These are phyloP conservation scores for Lindgomyces ingoldianus DNA, from an alignment of 495 filamentous ascomycete species.

Conservation along the genomic window DNA sequence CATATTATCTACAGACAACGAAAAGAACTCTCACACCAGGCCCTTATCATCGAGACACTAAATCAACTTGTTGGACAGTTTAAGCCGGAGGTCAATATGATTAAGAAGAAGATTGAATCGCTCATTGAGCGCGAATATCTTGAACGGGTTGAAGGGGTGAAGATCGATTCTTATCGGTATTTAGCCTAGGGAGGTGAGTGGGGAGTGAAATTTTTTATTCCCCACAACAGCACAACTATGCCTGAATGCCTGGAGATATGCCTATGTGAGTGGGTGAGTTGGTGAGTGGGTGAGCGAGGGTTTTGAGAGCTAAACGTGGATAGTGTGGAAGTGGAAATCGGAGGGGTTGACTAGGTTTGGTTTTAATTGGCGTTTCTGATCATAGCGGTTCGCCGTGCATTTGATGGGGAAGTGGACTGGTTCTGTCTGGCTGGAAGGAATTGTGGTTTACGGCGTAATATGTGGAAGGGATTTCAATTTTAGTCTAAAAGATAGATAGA, in stretches of 20 bases:
- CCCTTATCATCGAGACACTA: constrained; percentile 84
- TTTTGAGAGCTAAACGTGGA: background rate
- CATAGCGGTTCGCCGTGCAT: no score
- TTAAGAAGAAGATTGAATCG: constrained; percentile 93
- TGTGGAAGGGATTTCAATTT: no score
- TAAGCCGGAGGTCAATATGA: constrained; percentile 83
- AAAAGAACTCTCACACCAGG: constrained; percentile 75
- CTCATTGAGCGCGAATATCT: constrained; percentile 91
- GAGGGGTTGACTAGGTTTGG: no score
- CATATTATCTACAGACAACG: constrained; percentile 66
- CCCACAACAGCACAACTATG: background rate
- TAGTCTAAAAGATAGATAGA: no score
- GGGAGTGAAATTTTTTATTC: background rate
- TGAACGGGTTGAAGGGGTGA: constrained; percentile 74
- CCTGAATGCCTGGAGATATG: no score
- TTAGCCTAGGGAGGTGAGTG: constrained; percentile 54
- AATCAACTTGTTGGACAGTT: constrained; percentile 76
- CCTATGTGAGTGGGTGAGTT: no score
- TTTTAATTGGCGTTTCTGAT: no score
- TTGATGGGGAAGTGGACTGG: no score
- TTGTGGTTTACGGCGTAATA: no score
- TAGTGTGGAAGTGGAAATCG: no score
- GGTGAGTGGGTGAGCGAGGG: background rate
- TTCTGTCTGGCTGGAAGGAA: no score
- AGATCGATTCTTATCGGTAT: constrained; percentile 73